Conservation (phyloP, 2,329 filamentous ascomycete species). For the Didymella exigua region DNA sequence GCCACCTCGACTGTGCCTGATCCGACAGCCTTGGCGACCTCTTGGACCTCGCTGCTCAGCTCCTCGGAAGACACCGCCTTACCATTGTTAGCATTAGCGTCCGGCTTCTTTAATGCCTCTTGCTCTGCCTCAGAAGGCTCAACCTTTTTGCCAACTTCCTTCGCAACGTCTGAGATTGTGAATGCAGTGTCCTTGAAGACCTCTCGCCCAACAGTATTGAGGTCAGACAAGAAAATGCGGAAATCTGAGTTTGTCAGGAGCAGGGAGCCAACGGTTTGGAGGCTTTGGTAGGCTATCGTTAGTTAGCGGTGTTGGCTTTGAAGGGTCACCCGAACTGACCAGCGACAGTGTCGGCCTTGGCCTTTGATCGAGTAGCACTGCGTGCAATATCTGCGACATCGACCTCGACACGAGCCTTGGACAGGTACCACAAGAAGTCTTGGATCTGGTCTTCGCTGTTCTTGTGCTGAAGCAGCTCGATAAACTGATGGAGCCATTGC, state of each 20-base stretch:
- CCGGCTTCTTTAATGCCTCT: constrained; percentile 59
- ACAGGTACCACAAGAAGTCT: constrained; percentile 85
- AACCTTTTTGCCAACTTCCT: constrained; percentile 73
- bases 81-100: constrained; percentile 52
- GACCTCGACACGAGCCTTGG: constrained; percentile 72
- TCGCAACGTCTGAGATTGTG: constrained; percentile 75
- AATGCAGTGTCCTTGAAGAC: constrained; percentile 87
- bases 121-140: constrained; percentile 70
- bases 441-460: constrained; percentile 86
- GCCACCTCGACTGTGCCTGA: constrained; percentile 54
- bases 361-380: constrained; percentile 66
- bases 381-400: constrained; percentile 68
- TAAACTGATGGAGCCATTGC: constrained; percentile 77
- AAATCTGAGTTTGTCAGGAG: constrained; percentile 91
- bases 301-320: constrained; percentile 23
- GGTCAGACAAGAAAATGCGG: constrained; percentile 79
- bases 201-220: constrained; percentile 78
- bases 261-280: constrained; percentile 82
- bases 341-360: constrained; percentile 72
- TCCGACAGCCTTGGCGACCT: constrained; percentile 54
- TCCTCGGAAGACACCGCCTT: constrained; percentile 65
- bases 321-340: constrained; percentile 54
- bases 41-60: constrained; percentile 57
- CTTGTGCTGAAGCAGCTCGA: constrained; percentile 81
- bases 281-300: constrained; percentile 72